Evolutionary conservation across 768 basidiomycete genomes (phyloP).

Genomic region (Lentinus brumalis): DNA sequence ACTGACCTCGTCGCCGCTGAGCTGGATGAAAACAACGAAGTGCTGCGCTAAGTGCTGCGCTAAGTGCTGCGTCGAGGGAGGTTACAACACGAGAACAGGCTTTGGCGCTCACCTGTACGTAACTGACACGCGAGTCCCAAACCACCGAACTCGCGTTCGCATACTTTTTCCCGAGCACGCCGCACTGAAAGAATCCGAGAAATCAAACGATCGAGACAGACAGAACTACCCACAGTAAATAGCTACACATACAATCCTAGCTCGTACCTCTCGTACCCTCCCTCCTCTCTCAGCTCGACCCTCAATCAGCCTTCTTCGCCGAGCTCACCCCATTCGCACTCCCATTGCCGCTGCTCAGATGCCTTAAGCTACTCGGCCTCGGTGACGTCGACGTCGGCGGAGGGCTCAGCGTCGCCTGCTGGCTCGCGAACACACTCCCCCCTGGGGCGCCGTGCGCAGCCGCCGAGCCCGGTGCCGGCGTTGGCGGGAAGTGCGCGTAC

Average conservation of each 20-base stretch:
- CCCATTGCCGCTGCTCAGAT: slow-evolving; percentile 9
- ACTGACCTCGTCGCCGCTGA: too few relatives aligned
- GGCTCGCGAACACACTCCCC: slow-evolving; percentile 19
- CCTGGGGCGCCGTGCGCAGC: slow-evolving; percentile 22
- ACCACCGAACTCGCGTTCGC: too few relatives aligned
- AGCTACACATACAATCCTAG: neutral
- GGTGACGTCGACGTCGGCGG: slow-evolving; percentile 17
- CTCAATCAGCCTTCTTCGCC: slow-evolving; percentile 34
- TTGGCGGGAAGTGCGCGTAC: slow-evolving; percentile 38
- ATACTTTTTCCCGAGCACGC: too few relatives aligned
- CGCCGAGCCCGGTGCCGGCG: slow-evolving; percentile 25
- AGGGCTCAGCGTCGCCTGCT: slow-evolving; percentile 13
- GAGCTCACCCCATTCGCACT: slow-evolving; percentile 3
- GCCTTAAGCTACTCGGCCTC: slow-evolving; percentile 10
- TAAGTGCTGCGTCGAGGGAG: too few relatives aligned
- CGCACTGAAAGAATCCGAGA: too few relatives aligned
- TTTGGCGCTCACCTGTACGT: too few relatives aligned
- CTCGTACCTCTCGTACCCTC: neutral
- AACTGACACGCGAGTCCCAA: too few relatives aligned
- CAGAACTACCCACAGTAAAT: neutral
- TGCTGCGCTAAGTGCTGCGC: too few relatives aligned
- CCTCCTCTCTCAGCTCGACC: neutral
- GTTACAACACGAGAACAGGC: too few relatives aligned
- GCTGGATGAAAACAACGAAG: too few relatives aligned
- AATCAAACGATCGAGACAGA: too few relatives aligned